Percentiles rank a stretch among this genome's conserved stretches.
Conservation (phyloP, 768 basidiomycete genomes). For the Suillus subaureus region DNA sequence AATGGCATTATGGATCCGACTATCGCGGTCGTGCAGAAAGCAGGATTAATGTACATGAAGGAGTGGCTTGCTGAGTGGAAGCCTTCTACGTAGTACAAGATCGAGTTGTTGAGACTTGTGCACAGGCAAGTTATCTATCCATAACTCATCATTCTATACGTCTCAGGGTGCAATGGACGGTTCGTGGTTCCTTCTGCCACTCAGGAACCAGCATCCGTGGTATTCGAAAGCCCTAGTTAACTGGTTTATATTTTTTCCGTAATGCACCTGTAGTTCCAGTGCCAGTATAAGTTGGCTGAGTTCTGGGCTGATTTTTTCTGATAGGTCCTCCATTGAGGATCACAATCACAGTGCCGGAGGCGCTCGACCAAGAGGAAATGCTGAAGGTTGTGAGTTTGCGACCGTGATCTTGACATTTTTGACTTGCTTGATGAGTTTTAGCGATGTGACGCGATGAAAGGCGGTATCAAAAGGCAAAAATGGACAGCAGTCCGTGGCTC, state of each 20-base stretch:
- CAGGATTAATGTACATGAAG: slow-evolving; percentile 55
- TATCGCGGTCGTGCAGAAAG: slow-evolving; percentile 52
- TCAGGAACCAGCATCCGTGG: neutral
- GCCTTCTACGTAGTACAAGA: neutral
- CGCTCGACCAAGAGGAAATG: neutral
- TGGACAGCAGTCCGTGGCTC: too few species aligned
- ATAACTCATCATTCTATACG: neutral
- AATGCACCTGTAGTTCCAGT: neutral
- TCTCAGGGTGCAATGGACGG: neutral
- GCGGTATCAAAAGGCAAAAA: too few species aligned
- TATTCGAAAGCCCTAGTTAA: neutral
- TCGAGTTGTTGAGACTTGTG: neutral
- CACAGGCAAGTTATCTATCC: neutral
- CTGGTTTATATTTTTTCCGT: neutral
- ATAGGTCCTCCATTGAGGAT: too few species aligned
- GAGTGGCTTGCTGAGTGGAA: slow-evolving; percentile 53
- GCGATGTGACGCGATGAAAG: neutral
- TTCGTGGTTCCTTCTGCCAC: neutral
- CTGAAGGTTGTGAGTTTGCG: neutral
- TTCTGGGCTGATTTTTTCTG: neutral
- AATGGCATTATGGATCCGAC: slow-evolving; percentile 51
- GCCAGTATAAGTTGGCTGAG: neutral
- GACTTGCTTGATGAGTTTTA: neutral
- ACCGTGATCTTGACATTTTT: neutral
- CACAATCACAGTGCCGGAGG: neutral